These are phyloP conservation scores for Nemania sp. DNA, from an alignment of 2,329 filamentous ascomycete genomes.

Conservation along the genomic window DNA sequence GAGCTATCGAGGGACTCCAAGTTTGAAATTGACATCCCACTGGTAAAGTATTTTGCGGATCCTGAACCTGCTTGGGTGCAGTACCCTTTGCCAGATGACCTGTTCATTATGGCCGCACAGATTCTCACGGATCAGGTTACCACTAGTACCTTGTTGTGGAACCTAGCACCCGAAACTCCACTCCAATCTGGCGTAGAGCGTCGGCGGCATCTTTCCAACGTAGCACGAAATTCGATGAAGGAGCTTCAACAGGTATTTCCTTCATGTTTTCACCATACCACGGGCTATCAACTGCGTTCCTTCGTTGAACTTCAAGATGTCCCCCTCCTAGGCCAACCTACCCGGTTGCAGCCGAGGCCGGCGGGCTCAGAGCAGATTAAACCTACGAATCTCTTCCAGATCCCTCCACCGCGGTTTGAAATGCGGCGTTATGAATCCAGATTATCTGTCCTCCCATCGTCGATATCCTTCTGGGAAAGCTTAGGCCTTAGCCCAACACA, in stretches of 20 bases:
- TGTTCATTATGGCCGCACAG: slow-evolving; percentile 69
- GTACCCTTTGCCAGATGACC: slow-evolving; percentile 57
- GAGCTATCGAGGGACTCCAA: slow-evolving; percentile 56
- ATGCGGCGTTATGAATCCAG: slow-evolving; percentile 70
- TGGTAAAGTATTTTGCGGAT: slow-evolving; percentile 62
- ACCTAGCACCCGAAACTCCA: slow-evolving; percentile 31
- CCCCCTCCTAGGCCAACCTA: slow-evolving; percentile 57
- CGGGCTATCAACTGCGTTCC: slow-evolving; percentile 50
- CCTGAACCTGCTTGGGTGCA: slow-evolving; percentile 58
- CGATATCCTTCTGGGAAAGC: slow-evolving; percentile 80
- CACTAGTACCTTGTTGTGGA: slow-evolving; percentile 51
- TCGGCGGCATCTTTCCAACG: slow-evolving; percentile 48
- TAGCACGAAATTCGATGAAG: slow-evolving; percentile 54
- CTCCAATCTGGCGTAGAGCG: slow-evolving; percentile 40
- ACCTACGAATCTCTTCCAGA: slow-evolving; percentile 60
- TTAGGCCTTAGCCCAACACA: slow-evolving; percentile 73
- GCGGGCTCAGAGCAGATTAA: slow-evolving; percentile 54
- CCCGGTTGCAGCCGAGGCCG: slow-evolving; percentile 55
- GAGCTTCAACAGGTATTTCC: slow-evolving; percentile 53
- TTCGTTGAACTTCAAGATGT: slow-evolving; percentile 63
- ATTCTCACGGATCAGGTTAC: slow-evolving; percentile 73
- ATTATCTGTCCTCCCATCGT: slow-evolving; percentile 75
- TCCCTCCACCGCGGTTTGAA: slow-evolving; percentile 72
- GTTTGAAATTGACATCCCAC: slow-evolving; percentile 54
- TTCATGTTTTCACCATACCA: slow-evolving; percentile 48